Evolutionary conservation across 176 grass and related monocot species (phyloP).

Genomic region (Elymus sibiricus): DNA sequence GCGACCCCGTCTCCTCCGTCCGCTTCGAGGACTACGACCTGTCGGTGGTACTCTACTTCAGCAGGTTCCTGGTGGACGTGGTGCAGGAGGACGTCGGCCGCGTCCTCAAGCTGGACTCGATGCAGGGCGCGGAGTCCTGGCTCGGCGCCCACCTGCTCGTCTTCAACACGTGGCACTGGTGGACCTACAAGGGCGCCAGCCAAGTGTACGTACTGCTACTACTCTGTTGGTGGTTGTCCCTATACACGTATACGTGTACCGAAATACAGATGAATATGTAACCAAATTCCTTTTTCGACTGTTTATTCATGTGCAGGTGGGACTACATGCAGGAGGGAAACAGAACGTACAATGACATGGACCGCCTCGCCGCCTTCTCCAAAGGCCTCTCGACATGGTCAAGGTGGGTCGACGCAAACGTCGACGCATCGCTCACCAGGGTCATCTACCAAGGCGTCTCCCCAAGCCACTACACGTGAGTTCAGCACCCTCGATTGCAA

Average conservation of each 20-base stretch:
- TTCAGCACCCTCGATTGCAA: background rate
- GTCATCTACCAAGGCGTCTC: constrained; percentile 71
- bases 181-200: constrained; percentile 44
- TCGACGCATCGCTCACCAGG: constrained; percentile 32
- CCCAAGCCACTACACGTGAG: constrained; percentile 69
- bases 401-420: constrained; percentile 39
- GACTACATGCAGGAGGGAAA: constrained; percentile 47
- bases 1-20: constrained; percentile 25
- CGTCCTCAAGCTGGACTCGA: constrained; percentile 49
- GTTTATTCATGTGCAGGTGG: constrained; percentile 31
- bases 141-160: constrained; percentile 46
- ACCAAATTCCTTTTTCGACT: too few relatives aligned
- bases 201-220: constrained; percentile 29
- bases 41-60: constrained; percentile 33
- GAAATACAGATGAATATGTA: background rate
- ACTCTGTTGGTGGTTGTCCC: too few relatives aligned
- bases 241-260: background rate
- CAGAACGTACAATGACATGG: constrained; percentile 38
- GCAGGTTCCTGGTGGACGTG: constrained; percentile 51
- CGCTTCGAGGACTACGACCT: constrained; percentile 57
- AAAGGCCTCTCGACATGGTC: constrained; percentile 59
- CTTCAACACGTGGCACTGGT: constrained; percentile 75
- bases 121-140: constrained; percentile 26
- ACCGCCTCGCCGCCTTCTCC: constrained; percentile 43
- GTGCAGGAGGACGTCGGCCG: constrained; percentile 28